Evolutionary conservation across 176 grass and related monocot genomes (phyloP).

Genomic region (Aegilops umbellulata): DNA sequence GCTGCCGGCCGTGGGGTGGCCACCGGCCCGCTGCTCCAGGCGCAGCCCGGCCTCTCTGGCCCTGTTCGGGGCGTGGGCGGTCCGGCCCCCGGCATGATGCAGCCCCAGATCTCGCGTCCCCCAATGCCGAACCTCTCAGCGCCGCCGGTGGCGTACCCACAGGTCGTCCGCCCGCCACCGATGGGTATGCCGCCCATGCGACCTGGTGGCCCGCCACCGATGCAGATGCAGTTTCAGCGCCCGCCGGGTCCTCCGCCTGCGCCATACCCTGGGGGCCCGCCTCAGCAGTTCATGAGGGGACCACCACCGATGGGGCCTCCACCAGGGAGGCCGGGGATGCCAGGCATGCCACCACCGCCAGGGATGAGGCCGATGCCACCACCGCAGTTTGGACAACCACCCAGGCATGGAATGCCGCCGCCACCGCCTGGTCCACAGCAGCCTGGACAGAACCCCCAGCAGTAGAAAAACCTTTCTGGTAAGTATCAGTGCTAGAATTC

Average conservation of each 20-base stretch:
- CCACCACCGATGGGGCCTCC: slow-evolving; percentile 66
- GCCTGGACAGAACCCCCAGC: slow-evolving; percentile 71
- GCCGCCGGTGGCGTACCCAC: slow-evolving; percentile 71
- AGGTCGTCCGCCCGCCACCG: slow-evolving; percentile 65
- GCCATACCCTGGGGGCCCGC: slow-evolving; percentile 48
- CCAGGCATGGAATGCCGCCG: slow-evolving; percentile 78
- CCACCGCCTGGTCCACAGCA: slow-evolving; percentile 80
- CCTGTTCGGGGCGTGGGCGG: slow-evolving; percentile 80
- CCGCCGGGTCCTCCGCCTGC: slow-evolving; percentile 62
- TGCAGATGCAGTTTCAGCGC: slow-evolving; percentile 62
- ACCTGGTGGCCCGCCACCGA: slow-evolving; percentile 37
- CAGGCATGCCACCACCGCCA: slow-evolving; percentile 52
- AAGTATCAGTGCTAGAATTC: slow-evolving; percentile 1
- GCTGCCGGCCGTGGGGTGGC: slow-evolving; percentile 72
- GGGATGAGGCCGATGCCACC: slow-evolving; percentile 93
- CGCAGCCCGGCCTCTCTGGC: slow-evolving; percentile 74
- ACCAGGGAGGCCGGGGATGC: slow-evolving; percentile 69
- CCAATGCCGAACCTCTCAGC: slow-evolving; percentile 80
- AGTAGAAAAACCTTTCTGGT: slow-evolving; percentile 49
- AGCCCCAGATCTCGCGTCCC: slow-evolving; percentile 87
- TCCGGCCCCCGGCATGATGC: slow-evolving; percentile 91
- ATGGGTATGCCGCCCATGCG: slow-evolving; percentile 35
- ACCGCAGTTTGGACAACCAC: slow-evolving; percentile 57
- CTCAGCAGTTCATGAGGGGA: slow-evolving; percentile 72
- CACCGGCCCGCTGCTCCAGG: slow-evolving; percentile 79